Evolutionary conservation across 495 filamentous ascomycete species (phyloP), one percentile per base, ranked within the genome.

Genomic region (Annulohypoxylon maeteangense): DNA sequence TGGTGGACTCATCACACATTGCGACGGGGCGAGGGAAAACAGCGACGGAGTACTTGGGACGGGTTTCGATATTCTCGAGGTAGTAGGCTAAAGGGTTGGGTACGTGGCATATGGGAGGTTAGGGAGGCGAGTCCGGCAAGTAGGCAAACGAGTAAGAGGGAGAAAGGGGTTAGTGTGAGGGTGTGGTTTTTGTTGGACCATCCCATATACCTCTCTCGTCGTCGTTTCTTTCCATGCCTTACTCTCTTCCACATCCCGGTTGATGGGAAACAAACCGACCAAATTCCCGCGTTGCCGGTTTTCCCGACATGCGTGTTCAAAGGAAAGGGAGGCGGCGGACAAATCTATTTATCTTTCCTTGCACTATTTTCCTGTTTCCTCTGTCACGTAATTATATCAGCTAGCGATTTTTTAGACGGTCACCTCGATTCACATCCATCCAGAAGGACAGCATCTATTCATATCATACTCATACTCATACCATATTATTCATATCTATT

Each of bases 351-450:
- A 50, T 50, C 27, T 65, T 57, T 40, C 25, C 16, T 44, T 67
- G 58, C 56, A 29, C 29, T 51, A 29, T 55, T 40, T 67, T 45
- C 47, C 25, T 40, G 50, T 62, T 12, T 50, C 47, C 31, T 64
- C 47, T 65, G 18, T 68, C 40, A 66, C 70, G 44, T 69, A 69
- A 73, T 73, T 34, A 65, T 73, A 69, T 56, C 51, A 69, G 61
- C 51, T 65, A 66, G 61, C 65, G 61, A 58, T 61, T 68, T 47
- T 57, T 67, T 73, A 73, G 70, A 73, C 70, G 70, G 70, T 53
- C 65, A 62, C 62, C 65, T 65, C 65, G 70, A 69, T 73, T 73
- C 70, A 73, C 70, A 73, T 69, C 70, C 56, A 58, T 56, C 56
- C 57, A 66, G 54, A 60, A 62, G 62, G 56, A 53, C 23, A 70